Percentiles rank a stretch among this genome's conserved stretches.
These are phyloP conservation scores for Pezicula neosporulosa DNA, from an alignment of 2,329 filamentous ascomycete genomes.

Conservation along the genomic window DNA sequence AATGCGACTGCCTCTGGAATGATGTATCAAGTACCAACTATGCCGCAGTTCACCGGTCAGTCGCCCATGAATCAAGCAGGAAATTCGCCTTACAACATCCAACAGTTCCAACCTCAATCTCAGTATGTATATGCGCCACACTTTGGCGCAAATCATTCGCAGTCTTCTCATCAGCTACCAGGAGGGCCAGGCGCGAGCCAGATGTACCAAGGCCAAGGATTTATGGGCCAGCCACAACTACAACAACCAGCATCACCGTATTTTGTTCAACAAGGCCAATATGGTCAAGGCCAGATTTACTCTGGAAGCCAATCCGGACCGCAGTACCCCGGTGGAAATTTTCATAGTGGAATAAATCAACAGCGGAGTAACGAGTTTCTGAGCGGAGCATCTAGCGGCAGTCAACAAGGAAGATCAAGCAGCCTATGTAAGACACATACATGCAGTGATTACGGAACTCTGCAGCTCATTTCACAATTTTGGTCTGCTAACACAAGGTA, in stretches of 20 bases:
- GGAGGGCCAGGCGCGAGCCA: conserved; percentile 13
- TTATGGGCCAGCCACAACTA: conserved; percentile 13
- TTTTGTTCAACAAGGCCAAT: conserved; percentile 21
- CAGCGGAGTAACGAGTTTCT: conserved; percentile 13
- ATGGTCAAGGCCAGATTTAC: conserved; percentile 20
- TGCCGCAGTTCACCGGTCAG: conserved; percentile 16
- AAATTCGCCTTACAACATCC: conserved; percentile 17
- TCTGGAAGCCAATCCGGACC: conserved; percentile 5
- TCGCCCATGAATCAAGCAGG: conserved; percentile 11
- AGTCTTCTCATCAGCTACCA: conserved; percentile 10
- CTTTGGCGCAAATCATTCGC: conserved; percentile 6
- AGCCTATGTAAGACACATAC: conserved; percentile 24
- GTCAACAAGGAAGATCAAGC: conserved; percentile 9
- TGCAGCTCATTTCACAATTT: no score
- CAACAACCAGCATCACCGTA: conserved; percentile 18
- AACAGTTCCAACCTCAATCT: conserved; percentile 21
- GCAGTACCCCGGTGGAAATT: conserved; percentile 14
- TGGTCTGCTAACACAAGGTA: background rate
- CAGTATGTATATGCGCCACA: conserved; percentile 18
- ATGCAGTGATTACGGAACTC: no score
- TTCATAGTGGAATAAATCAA: conserved; percentile 13
- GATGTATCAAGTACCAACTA: conserved; percentile 18
- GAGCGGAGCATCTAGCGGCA: conserved; percentile 2
- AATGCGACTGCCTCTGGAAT: conserved; percentile 11
- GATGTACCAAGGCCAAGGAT: conserved; percentile 21